A percentile compares a stretch with the other conserved stretches of the same genome.
Evolutionary conservation across 1,284 basidiomycete species (phyloP).

Genomic region (Caloboletus firmus): DNA sequence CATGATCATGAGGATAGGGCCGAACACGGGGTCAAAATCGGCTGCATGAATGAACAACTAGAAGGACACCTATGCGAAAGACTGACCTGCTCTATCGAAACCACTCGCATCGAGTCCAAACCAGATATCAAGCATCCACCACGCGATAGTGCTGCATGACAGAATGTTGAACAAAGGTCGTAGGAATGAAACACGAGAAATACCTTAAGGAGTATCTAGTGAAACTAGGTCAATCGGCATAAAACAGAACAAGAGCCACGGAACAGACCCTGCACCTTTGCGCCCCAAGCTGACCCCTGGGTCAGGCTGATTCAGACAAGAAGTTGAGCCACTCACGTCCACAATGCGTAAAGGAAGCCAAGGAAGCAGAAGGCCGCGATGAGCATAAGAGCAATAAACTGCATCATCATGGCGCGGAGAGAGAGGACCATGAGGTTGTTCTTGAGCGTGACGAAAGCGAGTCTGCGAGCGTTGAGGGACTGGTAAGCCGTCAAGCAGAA

Average conservation of each 20-base stretch:
- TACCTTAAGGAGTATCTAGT: constrained; percentile 44
- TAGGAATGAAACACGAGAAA: constrained; percentile 3
- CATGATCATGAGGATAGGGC: constrained; percentile 83
- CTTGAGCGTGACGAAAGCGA: constrained; percentile 86
- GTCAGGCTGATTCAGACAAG: constrained; percentile 4
- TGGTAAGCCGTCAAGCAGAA: neutral
- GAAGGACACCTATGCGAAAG: neutral
- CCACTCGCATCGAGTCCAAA: constrained; percentile 89
- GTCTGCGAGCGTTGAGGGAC: constrained; percentile 38
- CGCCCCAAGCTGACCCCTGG: constrained; percentile 51
- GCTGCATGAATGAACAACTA: constrained; percentile 39
- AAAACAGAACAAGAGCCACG: neutral
- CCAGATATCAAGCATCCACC: constrained; percentile 90
- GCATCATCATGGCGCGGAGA: constrained; percentile 77
- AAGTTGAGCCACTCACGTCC: constrained; percentile 62
- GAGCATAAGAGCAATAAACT: constrained; percentile 78
- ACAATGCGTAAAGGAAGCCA: constrained; percentile 89
- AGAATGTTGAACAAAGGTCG: neutral
- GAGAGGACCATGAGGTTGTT: constrained; percentile 84
- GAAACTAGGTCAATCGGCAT: neutral
- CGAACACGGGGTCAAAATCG: constrained; percentile 79
- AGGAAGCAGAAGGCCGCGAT: constrained; percentile 89
- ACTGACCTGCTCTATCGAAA: constrained; percentile 75
- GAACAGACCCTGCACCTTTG: constrained; percentile 43
- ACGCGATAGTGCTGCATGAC: constrained; percentile 62